Conservation (phyloP, 768 basidiomycete species). For the Pisolithus tinctorius region DNA sequence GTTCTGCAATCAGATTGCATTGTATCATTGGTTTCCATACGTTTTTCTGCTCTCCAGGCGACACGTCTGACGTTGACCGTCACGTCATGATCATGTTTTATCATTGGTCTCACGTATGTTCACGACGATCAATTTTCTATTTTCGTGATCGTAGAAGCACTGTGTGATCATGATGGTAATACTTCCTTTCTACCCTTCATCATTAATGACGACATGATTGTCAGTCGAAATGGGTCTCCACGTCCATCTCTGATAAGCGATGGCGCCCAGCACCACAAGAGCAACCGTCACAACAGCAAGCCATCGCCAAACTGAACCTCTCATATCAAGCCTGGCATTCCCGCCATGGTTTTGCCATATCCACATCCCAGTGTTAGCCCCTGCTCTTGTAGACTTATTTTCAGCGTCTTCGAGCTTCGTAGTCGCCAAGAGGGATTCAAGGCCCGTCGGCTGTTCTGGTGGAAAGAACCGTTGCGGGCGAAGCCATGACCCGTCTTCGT, state of each 20-base stretch:
- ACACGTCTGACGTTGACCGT: background rate
- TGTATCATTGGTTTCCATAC: background rate
- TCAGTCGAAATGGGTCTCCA: slow-evolving; percentile 6
- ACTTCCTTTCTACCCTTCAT: background rate
- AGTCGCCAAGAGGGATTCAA: slow-evolving; percentile 62
- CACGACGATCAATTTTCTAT: background rate
- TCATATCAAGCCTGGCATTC: background rate
- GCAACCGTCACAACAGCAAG: slow-evolving; percentile 6
- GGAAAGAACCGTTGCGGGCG: slow-evolving; percentile 72
- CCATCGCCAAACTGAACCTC: slow-evolving; percentile 4
- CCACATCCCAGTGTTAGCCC: background rate
- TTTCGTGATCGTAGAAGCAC: background rate
- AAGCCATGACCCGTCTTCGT: slow-evolving; percentile 44
- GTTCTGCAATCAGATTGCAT: background rate
- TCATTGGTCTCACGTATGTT: background rate
- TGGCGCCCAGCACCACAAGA: slow-evolving; percentile 14
- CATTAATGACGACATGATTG: slow-evolving; percentile 9
- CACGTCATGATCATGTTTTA: background rate
- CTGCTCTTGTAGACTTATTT: background rate
- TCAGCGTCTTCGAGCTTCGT: slow-evolving; percentile 48
- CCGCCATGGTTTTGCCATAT: slow-evolving; percentile 1
- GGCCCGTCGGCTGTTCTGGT: slow-evolving; percentile 70
- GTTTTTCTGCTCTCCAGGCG: background rate
- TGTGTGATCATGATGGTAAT: background rate
- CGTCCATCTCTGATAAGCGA: slow-evolving; percentile 18